Evolutionary conservation across 2,329 filamentous ascomycete species (phyloP).

Genomic region (Fusarium verrucosum): DNA sequence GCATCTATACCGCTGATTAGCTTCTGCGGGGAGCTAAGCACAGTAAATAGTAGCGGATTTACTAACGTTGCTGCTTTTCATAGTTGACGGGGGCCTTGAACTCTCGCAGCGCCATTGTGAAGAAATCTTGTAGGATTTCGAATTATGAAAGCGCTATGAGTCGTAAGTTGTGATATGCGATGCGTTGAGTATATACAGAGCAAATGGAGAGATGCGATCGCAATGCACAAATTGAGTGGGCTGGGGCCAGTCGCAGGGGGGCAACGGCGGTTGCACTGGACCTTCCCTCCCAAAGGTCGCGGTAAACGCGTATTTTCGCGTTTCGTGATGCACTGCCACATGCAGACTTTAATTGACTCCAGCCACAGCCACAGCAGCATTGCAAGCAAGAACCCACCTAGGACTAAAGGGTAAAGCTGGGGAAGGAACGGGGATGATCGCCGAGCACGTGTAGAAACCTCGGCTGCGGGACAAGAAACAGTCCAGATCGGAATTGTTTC

Average conservation of each 20-base stretch:
- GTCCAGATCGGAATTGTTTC: constrained; percentile 34
- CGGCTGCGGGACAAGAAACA: constrained; percentile 43
- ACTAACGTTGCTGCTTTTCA: constrained; percentile 80
- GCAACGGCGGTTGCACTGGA: constrained; percentile 35
- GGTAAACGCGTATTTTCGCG: constrained; percentile 49
- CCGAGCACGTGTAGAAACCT: constrained; percentile 51
- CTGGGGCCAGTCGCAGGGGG: constrained; percentile 46
- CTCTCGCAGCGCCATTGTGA: constrained; percentile 83
- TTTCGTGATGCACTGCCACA: constrained; percentile 45
- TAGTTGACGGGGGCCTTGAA: constrained; percentile 86
- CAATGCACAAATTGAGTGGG: constrained; percentile 47
- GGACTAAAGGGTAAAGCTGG: constrained; percentile 15
- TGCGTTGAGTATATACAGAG: constrained; percentile 1
- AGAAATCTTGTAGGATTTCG: constrained; percentile 31
- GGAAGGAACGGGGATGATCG: constrained; percentile 39
- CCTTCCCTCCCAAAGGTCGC: constrained; percentile 16
- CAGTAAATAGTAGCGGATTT: background rate
- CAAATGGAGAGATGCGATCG: constrained; percentile 33
- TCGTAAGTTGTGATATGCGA: constrained; percentile 24
- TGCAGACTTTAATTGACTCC: constrained; percentile 41
- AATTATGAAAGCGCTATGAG: constrained; percentile 26
- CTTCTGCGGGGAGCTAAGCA: constrained; percentile 4
- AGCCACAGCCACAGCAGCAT: constrained; percentile 26
- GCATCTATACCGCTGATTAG: constrained; percentile 63
- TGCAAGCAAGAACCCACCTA: background rate